A percentile compares a stretch with the other conserved stretches of the same genome.
Conservation (phyloP, 306 rosid species). For the Prunus padus region DNA sequence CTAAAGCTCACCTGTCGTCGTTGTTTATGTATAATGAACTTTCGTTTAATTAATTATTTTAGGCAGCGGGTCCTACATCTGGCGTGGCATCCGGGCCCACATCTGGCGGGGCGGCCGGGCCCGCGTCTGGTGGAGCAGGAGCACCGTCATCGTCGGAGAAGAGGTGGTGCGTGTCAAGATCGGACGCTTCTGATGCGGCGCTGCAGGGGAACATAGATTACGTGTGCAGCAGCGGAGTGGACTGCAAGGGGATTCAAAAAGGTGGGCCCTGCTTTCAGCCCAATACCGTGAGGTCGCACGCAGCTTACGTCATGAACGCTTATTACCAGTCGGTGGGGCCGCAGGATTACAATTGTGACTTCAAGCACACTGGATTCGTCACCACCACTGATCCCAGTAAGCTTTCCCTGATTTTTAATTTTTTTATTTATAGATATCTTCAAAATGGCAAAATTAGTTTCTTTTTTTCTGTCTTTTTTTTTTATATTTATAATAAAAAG, state of each 20-base stretch:
- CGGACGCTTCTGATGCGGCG: conserved; percentile 29
- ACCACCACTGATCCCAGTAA: conserved; percentile 63
- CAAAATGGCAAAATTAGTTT: not conserved
- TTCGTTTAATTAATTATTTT: too few species aligned
- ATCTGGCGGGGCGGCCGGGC: not conserved
- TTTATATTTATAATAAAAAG: not conserved
- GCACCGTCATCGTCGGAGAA: conserved; percentile 17
- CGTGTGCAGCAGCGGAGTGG: conserved; percentile 48
- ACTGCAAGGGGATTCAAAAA: conserved; percentile 40
- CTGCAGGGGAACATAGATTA: conserved; percentile 51
- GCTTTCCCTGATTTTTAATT: not conserved
- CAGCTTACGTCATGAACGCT: conserved; percentile 58
- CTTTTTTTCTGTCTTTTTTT: too few species aligned
- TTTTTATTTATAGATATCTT: not conserved
- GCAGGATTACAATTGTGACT: conserved; percentile 55
- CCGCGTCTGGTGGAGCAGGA: not conserved
- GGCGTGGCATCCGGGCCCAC: conserved; percentile 13
- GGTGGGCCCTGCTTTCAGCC: conserved; percentile 56
- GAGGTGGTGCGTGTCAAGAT: conserved; percentile 49
- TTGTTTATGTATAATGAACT: not conserved
- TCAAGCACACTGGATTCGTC: conserved; percentile 53
- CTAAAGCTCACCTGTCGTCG: not conserved
- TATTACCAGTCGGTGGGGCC: conserved; percentile 51
- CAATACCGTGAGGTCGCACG: conserved; percentile 47
- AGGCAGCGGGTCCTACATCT: conserved; percentile 25